Conservation (phyloP, 1,284 basidiomycete genomes). For the Clitocybe nebularis region DNA sequence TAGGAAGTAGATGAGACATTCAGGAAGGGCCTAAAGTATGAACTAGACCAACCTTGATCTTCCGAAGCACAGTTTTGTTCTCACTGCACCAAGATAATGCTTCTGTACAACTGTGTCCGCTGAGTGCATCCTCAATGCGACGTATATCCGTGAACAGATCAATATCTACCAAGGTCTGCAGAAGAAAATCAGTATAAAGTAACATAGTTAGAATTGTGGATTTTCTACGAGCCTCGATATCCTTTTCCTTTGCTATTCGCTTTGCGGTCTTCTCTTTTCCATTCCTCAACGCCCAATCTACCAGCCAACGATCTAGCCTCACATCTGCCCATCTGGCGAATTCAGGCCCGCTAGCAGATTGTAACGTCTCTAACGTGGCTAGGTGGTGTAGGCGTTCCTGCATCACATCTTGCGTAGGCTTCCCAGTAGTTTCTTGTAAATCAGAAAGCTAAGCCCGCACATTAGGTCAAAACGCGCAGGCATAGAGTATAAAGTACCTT, state of each 20-base stretch:
- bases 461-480: slow-evolving; percentile 8
- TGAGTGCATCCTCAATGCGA: slow-evolving; percentile 80
- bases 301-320: slow-evolving; percentile 85
- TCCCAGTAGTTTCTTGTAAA: slow-evolving; percentile 60
- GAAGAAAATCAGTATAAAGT: slow-evolving; percentile 4
- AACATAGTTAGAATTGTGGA: slow-evolving; percentile 6
- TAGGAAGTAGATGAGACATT: too few species aligned
- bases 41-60: slow-evolving; percentile 78
- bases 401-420: slow-evolving; percentile 68
- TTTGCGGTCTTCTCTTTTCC: slow-evolving; percentile 70
- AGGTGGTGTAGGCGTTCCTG: slow-evolving; percentile 72
- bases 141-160: slow-evolving; percentile 89
- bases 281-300: slow-evolving; percentile 85
- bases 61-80: slow-evolving; percentile 89
- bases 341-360: slow-evolving; percentile 48
- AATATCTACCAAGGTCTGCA: slow-evolving; percentile 80
- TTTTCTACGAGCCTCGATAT: slow-evolving; percentile 60
- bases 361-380: slow-evolving; percentile 52
- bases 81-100: slow-evolving; percentile 96
- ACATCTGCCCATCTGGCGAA: slow-evolving; percentile 76
- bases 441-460: slow-evolving; percentile 54
- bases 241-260: slow-evolving; percentile 64
- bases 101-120: slow-evolving; percentile 74
- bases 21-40: too few species aligned
- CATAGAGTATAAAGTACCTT: slow-evolving; percentile 57